Conservation (phyloP, 257 asterid species). For the Fraxinus quadrangulata region DNA sequence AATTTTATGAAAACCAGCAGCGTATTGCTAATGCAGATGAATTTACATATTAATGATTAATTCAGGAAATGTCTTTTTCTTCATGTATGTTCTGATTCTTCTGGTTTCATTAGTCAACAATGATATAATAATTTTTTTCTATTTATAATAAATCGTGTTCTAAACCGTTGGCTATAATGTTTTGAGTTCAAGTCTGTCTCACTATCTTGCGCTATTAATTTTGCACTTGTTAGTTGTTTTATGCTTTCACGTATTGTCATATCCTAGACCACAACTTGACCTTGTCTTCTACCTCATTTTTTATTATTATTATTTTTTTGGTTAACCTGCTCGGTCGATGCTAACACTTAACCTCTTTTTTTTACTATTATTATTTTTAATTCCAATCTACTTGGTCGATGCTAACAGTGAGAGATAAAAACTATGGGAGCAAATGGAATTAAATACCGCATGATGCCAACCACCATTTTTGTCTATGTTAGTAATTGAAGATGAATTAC, state of each 20-base stretch:
- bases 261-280: too few species aligned
- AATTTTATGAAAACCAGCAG: slow-evolving; percentile 38
- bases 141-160: not conserved
- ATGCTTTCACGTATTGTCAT: not conserved
- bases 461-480: not conserved
- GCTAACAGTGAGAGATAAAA: too few species aligned
- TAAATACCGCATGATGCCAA: not conserved
- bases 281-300: too few species aligned
- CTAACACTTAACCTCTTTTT: too few species aligned
- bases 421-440: too few species aligned
- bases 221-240: not conserved
- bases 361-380: too few species aligned
- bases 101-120: not conserved
- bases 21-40: not conserved
- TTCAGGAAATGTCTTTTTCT: not conserved
- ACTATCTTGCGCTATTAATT: not conserved
- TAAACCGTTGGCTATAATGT: not conserved
- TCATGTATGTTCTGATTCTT: not conserved
- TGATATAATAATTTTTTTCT: not conserved
- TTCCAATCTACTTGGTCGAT: too few species aligned
- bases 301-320: too few species aligned
- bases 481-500: too few species aligned
- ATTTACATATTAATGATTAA: not conserved
- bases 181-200: not conserved
- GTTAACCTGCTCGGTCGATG: too few species aligned